Percentiles rank a stretch among this genome's conserved stretches.
Evolutionary conservation across 1,139 yeast species (phyloP).

Genomic region (Groenewaldozyma sp.): DNA sequence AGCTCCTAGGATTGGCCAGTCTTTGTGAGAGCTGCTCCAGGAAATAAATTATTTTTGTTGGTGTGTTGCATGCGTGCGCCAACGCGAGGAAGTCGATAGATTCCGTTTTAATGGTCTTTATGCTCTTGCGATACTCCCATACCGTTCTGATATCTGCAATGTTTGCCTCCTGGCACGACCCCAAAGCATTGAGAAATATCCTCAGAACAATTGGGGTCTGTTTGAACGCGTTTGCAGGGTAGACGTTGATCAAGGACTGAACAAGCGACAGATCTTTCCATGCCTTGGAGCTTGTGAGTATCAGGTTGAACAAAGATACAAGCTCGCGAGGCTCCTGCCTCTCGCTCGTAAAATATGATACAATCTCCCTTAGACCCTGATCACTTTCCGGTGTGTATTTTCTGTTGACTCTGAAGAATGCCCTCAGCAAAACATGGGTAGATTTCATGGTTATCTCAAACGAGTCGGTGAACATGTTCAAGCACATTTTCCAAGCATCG

Average conservation of each 20-base stretch:
- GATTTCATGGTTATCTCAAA: neutral
- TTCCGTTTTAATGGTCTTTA: too few relatives aligned
- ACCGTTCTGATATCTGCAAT: constrained; percentile 42
- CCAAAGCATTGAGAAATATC: constrained; percentile 61
- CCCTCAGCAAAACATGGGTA: constrained; percentile 58
- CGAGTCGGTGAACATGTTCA: neutral
- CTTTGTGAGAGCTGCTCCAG: neutral
- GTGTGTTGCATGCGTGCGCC: constrained; percentile 24
- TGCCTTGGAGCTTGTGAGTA: constrained; percentile 52
- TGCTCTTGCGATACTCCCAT: constrained; percentile 37
- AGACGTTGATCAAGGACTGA: constrained; percentile 54
- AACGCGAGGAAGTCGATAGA: constrained; percentile 71
- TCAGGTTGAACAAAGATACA: constrained; percentile 62
- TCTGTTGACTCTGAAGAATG: constrained; percentile 56
- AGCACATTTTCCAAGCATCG: constrained; percentile 48
- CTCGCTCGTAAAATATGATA: constrained; percentile 41
- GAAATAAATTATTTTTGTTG: constrained; percentile 2
- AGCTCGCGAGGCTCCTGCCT: constrained; percentile 55
- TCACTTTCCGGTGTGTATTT: constrained; percentile 49
- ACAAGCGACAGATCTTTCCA: constrained; percentile 65
- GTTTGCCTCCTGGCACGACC: constrained; percentile 39
- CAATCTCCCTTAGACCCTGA: constrained; percentile 46
- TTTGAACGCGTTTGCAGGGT: constrained; percentile 46
- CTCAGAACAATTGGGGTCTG: constrained; percentile 69
- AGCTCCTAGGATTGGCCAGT: neutral